Conservation (phyloP, 2,329 filamentous ascomycete species). For the Hyphodiscus sp. region DNA sequence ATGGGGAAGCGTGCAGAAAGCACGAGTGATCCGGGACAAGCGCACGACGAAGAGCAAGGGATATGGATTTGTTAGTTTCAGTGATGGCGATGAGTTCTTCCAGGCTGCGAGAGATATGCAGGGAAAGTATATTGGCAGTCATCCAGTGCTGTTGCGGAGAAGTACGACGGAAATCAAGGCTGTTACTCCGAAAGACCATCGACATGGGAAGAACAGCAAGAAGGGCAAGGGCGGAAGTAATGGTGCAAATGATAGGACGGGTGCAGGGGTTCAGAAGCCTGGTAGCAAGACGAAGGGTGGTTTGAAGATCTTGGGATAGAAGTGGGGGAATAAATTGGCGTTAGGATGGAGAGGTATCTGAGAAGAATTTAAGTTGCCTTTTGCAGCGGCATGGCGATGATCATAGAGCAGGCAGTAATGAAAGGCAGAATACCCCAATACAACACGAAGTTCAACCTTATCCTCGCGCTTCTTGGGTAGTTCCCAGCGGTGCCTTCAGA, state of each 20-base stretch:
- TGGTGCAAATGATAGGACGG: conserved; percentile 33
- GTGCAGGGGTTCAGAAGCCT: conserved; percentile 52
- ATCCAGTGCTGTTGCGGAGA: conserved; percentile 81
- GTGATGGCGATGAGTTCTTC: conserved; percentile 93
- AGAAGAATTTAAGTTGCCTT: neutral
- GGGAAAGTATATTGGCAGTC: conserved; percentile 97
- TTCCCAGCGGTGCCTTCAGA: neutral
- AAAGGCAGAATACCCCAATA: neutral
- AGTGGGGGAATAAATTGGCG: neutral
- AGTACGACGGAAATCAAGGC: conserved; percentile 89
- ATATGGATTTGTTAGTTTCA: conserved; percentile 94
- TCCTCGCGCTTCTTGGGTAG: neutral
- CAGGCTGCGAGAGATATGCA: conserved; percentile 96
- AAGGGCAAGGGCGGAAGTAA: conserved; percentile 34
- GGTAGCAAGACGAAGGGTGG: conserved; percentile 64
- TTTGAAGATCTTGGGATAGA: conserved; percentile 51
- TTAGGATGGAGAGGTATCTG: neutral
- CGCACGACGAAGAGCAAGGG: conserved; percentile 93
- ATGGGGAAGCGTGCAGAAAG: conserved; percentile 85
- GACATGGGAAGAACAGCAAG: conserved; percentile 36
- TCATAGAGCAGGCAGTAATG: neutral
- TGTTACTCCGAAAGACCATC: conserved; percentile 58
- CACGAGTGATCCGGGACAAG: conserved; percentile 90
- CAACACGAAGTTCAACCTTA: too few relatives aligned
- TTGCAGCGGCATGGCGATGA: neutral